Conservation (phyloP, 495 filamentous ascomycete species). For the Elasticomyces elasticus region DNA sequence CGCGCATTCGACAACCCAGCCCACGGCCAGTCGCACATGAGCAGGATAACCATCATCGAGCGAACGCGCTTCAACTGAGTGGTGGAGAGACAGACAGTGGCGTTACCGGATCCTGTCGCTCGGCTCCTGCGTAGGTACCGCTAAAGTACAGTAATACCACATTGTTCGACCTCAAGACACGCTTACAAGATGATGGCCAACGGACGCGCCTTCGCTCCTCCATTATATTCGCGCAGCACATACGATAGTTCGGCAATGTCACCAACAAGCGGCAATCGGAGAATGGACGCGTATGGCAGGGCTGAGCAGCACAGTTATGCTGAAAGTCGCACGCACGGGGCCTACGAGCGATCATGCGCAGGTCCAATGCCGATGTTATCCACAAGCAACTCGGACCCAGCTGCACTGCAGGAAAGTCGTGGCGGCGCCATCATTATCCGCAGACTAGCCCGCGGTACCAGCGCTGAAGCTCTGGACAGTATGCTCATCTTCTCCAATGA, state of each 20-base stretch:
- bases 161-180: background rate
- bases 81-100: no score
- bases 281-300: background rate
- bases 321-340: no score
- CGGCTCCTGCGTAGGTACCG: no score
- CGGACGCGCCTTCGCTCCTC: background rate
- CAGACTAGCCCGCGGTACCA: slow-evolving; percentile 63
- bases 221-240: background rate
- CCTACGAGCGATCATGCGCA: background rate
- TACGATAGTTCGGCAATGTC: background rate
- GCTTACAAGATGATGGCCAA: background rate
- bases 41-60: background rate
- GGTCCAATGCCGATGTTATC: slow-evolving; percentile 4
- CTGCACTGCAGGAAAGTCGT: slow-evolving; percentile 1
- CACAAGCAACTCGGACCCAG: slow-evolving; percentile 11
- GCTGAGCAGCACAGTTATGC: background rate
- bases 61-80: background rate
- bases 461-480: slow-evolving; percentile 59
- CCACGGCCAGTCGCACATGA: background rate
- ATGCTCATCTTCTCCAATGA: slow-evolving; percentile 85
- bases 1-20: no score
- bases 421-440: slow-evolving; percentile 54
- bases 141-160: background rate
- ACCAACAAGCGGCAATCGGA: background rate
- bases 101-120: no score